A percentile compares a stretch with the other conserved stretches of the same genome.
Evolutionary conservation across 805 yeast species (phyloP).

Genomic region (Metschnikowia rubicola): DNA sequence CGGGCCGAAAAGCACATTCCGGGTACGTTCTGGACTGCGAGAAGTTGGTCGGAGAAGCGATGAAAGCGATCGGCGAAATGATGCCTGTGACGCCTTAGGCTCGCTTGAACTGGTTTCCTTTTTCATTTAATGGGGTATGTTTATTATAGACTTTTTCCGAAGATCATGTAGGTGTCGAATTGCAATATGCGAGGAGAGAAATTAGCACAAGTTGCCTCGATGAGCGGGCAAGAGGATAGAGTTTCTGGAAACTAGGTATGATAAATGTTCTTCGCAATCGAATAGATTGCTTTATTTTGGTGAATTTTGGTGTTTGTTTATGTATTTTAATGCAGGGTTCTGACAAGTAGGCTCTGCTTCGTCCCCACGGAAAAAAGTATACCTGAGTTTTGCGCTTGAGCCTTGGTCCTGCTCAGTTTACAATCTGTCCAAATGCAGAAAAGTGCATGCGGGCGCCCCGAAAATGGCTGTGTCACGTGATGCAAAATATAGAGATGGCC

Average conservation of each 20-base stretch:
- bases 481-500: neutral
- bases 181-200: too few relatives aligned
- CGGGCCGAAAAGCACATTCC: neutral
- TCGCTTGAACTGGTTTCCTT: neutral
- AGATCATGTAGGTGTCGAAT: too few relatives aligned
- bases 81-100: neutral
- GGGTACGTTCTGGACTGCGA: slow-evolving; percentile 9
- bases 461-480: slow-evolving; percentile 2
- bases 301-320: too few relatives aligned
- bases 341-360: neutral
- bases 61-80: slow-evolving; percentile 6
- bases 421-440: slow-evolving; percentile 2
- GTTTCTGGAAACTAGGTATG: too few relatives aligned
- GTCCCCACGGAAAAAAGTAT: neutral
- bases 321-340: too few relatives aligned
- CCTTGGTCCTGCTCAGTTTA: slow-evolving; percentile 1
- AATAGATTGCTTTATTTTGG: too few relatives aligned
- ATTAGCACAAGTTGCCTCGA: too few relatives aligned
- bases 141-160: neutral
- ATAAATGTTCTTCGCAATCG: too few relatives aligned
- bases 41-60: slow-evolving; percentile 3
- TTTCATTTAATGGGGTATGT: neutral
- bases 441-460: slow-evolving; percentile 1
- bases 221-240: too few relatives aligned
- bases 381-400: neutral